A percentile compares a stretch with the other conserved stretches of the same genome.
Evolutionary conservation across 345 rosid species (phyloP).

Genomic region (Eucalyptus shirleyi): DNA sequence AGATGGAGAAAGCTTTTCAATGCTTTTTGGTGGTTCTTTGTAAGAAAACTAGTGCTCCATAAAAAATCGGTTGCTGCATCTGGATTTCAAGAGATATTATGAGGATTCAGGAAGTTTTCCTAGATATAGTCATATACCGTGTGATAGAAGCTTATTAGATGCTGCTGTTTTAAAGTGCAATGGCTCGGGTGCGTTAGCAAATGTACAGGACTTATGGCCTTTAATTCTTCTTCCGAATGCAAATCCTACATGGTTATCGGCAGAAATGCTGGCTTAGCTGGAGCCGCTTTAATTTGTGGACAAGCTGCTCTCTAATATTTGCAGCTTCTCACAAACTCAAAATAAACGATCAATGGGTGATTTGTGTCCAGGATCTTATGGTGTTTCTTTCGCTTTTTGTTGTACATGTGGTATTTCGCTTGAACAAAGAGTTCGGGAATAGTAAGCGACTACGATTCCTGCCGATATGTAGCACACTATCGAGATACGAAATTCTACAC

Average conservation of each 20-base stretch:
- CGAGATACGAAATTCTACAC: not conserved
- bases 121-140: not conserved
- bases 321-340: not conserved
- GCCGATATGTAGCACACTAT: not conserved
- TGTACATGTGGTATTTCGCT: not conserved
- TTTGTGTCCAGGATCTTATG: not conserved
- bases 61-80: constrained; percentile 2
- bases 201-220: not conserved
- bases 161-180: not conserved
- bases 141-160: not conserved
- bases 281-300: not conserved
- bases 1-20: constrained; percentile 86
- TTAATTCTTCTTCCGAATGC: not conserved
- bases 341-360: not conserved
- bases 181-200: not conserved
- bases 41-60: constrained; percentile 22
- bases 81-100: not conserved
- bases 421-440: not conserved
- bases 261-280: not conserved
- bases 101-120: not conserved
- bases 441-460: not conserved
- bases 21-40: constrained; percentile 63
- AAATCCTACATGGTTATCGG: not conserved
- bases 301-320: not conserved
- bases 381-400: not conserved